These are phyloP conservation scores for Diaporthe eres DNA, from an alignment of 2,329 filamentous ascomycete species.

Conservation along the genomic window DNA sequence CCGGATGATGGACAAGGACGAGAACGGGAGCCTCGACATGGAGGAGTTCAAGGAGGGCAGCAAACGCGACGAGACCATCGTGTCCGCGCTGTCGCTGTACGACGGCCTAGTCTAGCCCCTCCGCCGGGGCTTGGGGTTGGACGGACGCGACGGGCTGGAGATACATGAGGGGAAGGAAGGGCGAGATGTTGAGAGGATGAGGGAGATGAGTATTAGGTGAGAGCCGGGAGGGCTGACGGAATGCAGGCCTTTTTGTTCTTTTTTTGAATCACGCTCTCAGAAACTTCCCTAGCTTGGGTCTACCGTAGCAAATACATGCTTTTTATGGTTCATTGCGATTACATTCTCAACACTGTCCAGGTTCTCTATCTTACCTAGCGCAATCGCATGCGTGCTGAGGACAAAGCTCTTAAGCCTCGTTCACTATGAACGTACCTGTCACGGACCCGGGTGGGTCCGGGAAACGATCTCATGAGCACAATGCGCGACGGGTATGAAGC, in stretches of 20 bases:
- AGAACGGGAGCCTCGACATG: conserved; percentile 97
- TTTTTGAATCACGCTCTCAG: conserved; percentile 29
- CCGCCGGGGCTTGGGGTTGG: background rate
- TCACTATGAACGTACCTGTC: background rate
- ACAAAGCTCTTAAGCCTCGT: no score
- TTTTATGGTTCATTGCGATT: conserved; percentile 17
- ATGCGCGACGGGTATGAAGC: background rate
- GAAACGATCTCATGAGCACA: no score
- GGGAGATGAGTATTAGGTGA: background rate
- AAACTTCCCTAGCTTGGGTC: conserved; percentile 35
- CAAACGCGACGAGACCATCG: conserved; percentile 98
- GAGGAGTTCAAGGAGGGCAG: conserved; percentile 99
- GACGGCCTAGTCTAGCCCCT: conserved; percentile 87
- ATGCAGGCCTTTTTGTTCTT: conserved; percentile 15
- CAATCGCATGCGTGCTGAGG: background rate
- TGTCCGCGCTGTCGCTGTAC: conserved; percentile 95
- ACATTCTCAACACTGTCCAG: background rate
- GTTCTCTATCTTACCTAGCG: no score
- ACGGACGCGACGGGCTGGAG: background rate
- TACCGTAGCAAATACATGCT: conserved; percentile 37
- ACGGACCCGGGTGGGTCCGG: background rate
- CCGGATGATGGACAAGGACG: conserved; percentile 99
- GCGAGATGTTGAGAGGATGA: background rate
- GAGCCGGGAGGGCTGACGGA: conserved; percentile 15
- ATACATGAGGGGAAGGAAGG: background rate